These are phyloP conservation scores for Adansonia gregorii DNA, from an alignment of 441 rosid genomes.

Conservation along the genomic window DNA sequence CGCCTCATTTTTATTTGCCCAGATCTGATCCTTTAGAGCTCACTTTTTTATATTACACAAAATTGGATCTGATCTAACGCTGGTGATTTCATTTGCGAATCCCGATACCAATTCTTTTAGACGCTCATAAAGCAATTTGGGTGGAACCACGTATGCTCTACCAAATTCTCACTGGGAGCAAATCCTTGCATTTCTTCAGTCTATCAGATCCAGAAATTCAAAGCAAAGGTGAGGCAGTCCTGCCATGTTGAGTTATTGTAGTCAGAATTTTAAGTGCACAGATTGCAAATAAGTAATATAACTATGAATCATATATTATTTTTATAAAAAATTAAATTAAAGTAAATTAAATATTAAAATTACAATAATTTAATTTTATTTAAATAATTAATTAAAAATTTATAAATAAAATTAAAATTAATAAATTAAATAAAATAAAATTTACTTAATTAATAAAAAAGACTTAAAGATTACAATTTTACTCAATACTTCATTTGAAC, in stretches of 20 bases:
- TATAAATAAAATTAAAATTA: too few relatives aligned
- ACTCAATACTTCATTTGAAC: too few relatives aligned
- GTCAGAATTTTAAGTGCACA: too few relatives aligned
- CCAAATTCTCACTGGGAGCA: conserved; percentile 37
- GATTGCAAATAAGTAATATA: too few relatives aligned
- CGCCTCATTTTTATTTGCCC: neutral
- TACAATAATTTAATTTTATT: too few relatives aligned
- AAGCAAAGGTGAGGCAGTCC: conserved; percentile 74
- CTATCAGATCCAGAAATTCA: conserved; percentile 85
- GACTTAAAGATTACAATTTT: too few relatives aligned
- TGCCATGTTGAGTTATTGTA: conserved; percentile 50
- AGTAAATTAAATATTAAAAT: too few relatives aligned
- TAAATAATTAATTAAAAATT: too few relatives aligned
- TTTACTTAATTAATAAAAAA: too few relatives aligned
- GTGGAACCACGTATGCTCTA: conserved; percentile 46
- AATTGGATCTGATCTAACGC: conserved; percentile 22
- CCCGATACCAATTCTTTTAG: neutral
- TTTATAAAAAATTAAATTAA: too few relatives aligned
- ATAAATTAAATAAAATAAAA: too few relatives aligned
- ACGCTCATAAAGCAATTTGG: conserved; percentile 37
- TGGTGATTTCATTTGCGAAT: conserved; percentile 1
- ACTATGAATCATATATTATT: too few relatives aligned
- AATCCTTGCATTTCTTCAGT: conserved; percentile 80
- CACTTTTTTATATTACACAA: neutral
- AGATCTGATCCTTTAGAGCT: conserved; percentile 30